phyloP scores from a whole-genome alignment of 1,284 basidiomycete genomes.

The Ceratobasidium sp. region DNA sequence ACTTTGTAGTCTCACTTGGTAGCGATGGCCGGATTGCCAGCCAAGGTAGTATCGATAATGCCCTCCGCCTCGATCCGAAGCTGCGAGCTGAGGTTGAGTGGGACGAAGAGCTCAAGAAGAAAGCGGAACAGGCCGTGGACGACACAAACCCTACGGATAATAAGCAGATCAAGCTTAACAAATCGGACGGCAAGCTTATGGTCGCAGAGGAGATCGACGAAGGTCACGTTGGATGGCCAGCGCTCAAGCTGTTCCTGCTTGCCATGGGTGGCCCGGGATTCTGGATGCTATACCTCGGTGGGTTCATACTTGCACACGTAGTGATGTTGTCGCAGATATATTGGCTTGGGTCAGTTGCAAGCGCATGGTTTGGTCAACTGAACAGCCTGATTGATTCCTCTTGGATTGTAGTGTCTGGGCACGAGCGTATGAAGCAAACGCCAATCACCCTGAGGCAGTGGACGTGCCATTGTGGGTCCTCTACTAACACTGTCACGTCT shows the following conservation, averaged over 20 bases:
- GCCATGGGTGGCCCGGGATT: conserved; percentile 57
- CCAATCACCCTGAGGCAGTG: conserved; percentile 49
- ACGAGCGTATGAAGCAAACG: conserved; percentile 53
- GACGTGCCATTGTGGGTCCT: conserved; percentile 47
- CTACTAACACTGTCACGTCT: conserved; percentile 14
- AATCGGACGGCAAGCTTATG: conserved; percentile 61
- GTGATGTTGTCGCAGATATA: conserved; percentile 45
- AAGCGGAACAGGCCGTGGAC: conserved; percentile 42
- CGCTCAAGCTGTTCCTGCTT: conserved; percentile 50
- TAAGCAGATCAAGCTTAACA: conserved; percentile 48
- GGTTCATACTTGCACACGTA: conserved; percentile 37
- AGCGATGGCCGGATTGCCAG: conserved; percentile 63
- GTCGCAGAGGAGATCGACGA: conserved; percentile 69
- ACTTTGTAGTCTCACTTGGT: conserved; percentile 55
- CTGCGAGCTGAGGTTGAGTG: conserved; percentile 51
- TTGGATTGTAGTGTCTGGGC: conserved; percentile 51
- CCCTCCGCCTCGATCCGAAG: conserved; percentile 53
- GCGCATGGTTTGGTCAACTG: not conserved
- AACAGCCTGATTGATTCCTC: no score
- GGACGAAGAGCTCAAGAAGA: conserved; percentile 56
- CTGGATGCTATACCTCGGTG: conserved; percentile 50
- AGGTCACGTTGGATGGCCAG: conserved; percentile 64
- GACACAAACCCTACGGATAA: conserved; percentile 48
- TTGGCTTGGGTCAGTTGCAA: conserved; percentile 45
- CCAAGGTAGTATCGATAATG: conserved; percentile 62